Conservation (phyloP, 2,329 filamentous ascomycete species). For the Albophoma yamanashiensis region DNA sequence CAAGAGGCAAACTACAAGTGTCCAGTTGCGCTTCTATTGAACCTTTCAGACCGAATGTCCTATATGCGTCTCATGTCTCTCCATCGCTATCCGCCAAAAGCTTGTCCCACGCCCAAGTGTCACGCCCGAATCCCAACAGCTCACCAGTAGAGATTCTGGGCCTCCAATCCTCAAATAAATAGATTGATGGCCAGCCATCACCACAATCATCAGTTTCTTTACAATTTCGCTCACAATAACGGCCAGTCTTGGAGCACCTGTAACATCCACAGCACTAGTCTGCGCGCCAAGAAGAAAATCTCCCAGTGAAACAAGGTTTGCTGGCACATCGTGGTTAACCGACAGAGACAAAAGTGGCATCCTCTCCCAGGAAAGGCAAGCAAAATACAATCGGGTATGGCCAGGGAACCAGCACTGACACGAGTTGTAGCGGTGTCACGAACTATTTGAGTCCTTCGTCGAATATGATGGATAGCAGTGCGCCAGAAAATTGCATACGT, state of each 20-base stretch:
- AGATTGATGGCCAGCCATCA: too few species aligned
- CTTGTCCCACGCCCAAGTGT: too few species aligned
- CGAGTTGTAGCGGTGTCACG: neutral
- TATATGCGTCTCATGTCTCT: too few species aligned
- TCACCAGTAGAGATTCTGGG: too few species aligned
- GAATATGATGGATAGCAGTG: neutral
- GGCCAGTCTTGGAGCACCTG: too few species aligned
- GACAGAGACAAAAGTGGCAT: neutral
- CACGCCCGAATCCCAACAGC: too few species aligned
- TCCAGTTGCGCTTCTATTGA: neutral
- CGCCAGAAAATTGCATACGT: neutral
- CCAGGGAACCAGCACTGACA: neutral
- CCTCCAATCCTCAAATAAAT: too few species aligned
- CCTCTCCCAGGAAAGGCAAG: neutral
- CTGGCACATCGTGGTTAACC: neutral
- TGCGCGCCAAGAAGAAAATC: too few species aligned
- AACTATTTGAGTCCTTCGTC: neutral
- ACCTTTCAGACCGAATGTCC: neutral
- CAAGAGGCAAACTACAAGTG: neutral
- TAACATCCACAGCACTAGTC: too few species aligned
- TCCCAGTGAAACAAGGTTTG: neutral
- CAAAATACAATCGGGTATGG: neutral
- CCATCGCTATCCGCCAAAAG: neutral
- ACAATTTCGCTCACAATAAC: too few species aligned
- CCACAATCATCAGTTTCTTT: too few species aligned